Evolutionary conservation across 305 asterid species (phyloP).

Genomic region (Vinca major): DNA sequence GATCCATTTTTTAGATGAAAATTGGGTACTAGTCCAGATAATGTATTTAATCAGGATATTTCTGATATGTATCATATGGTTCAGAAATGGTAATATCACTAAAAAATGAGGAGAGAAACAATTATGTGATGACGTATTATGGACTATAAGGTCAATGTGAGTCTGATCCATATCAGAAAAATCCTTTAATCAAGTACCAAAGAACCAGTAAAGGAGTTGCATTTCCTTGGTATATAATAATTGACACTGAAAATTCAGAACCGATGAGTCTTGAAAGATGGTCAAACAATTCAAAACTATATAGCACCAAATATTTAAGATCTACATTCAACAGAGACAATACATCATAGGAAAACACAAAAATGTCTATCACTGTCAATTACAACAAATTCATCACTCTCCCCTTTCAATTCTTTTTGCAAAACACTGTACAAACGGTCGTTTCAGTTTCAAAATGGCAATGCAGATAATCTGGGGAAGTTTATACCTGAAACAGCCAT

Average conservation of each 20-base stretch:
- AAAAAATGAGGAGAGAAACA: too few relatives aligned
- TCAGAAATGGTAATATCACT: too few relatives aligned
- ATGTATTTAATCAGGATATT: too few relatives aligned
- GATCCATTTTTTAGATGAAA: not conserved
- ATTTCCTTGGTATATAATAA: not conserved
- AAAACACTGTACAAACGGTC: slow-evolving; percentile 11
- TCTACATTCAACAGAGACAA: not conserved
- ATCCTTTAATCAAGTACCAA: too few relatives aligned
- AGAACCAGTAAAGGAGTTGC: not conserved
- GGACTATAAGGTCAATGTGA: too few relatives aligned
- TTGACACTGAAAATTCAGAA: not conserved
- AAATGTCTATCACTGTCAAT: not conserved
- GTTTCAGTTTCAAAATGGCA: slow-evolving; percentile 5
- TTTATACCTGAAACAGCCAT: not conserved
- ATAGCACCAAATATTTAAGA: not conserved
- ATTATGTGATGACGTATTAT: too few relatives aligned
- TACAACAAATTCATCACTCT: not conserved
- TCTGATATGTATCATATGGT: too few relatives aligned
- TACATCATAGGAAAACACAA: not conserved
- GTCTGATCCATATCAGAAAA: too few relatives aligned
- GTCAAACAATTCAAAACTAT: not conserved
- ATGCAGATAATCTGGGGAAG: not conserved
- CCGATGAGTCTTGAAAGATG: not conserved
- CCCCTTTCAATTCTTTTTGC: not conserved
- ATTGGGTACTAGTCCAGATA: not conserved